Evolutionary conservation across 2,329 filamentous ascomycete genomes (phyloP).

Genomic region (Aspergillus uvarum): DNA sequence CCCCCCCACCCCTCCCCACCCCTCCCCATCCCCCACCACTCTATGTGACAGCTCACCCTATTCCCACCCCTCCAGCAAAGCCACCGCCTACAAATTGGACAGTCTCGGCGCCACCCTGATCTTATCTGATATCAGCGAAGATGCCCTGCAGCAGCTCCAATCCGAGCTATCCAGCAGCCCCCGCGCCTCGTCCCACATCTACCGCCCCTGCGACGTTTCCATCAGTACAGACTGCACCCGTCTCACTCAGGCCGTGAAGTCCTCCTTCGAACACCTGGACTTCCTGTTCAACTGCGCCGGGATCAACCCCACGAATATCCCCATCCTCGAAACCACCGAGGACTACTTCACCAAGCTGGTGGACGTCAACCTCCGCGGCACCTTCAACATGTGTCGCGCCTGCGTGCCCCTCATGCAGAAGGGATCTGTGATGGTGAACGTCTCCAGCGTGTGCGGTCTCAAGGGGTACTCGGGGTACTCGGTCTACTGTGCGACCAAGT

Average conservation of each 20-base stretch:
- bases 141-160: constrained; percentile 4
- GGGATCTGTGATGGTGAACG: constrained; percentile 40
- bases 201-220: constrained; percentile 2
- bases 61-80: constrained; percentile 2
- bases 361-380: constrained; percentile 47
- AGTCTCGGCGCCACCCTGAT: constrained; percentile 11
- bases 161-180: not conserved
- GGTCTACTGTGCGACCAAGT: constrained; percentile 32
- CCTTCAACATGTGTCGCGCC: constrained; percentile 47
- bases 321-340: constrained; percentile 44
- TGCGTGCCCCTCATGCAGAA: constrained; percentile 40
- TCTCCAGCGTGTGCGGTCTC: constrained; percentile 38
- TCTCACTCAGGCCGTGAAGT: constrained; percentile 14
- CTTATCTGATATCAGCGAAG: constrained; percentile 15
- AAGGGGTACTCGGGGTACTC: constrained; percentile 22
- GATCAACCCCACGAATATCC: constrained; percentile 48
- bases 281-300: constrained; percentile 48
- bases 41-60: too few relatives aligned
- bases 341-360: constrained; percentile 51
- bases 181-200: not conserved
- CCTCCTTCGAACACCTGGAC: constrained; percentile 30
- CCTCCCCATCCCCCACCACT: too few relatives aligned
- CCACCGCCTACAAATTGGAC: constrained; percentile 14
- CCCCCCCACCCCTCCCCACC: too few relatives aligned
- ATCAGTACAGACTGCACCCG: not conserved